A percentile compares a stretch with the other conserved stretches of the same genome.
These are phyloP conservation scores for Pouteria glomerata DNA, from an alignment of 148 eudicot genomes.

Conservation along the genomic window DNA sequence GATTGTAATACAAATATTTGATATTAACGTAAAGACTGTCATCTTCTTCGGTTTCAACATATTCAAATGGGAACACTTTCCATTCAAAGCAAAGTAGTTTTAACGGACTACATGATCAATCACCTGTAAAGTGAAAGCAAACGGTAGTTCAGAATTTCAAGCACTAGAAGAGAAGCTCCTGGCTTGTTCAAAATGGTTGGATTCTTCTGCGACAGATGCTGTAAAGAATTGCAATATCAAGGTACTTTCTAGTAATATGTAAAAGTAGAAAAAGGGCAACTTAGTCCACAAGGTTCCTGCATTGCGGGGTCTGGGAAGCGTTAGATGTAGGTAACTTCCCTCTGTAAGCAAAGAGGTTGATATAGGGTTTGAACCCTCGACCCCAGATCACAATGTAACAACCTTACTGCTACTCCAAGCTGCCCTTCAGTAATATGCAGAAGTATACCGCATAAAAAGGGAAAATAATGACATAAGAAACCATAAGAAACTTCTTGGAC, in stretches of 20 bases:
- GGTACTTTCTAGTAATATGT: neutral
- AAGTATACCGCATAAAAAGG: neutral
- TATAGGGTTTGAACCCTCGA: no score
- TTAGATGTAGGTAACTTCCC: no score
- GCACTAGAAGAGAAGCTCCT: conserved; percentile 76
- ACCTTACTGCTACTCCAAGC: no score
- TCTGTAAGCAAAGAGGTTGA: no score
- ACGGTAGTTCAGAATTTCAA: conserved; percentile 92
- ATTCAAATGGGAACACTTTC: neutral
- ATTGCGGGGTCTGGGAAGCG: no score
- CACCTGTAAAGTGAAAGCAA: conserved; percentile 95
- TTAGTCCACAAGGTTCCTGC: no score
- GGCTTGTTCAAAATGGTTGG: conserved; percentile 80
- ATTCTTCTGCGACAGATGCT: conserved; percentile 86
- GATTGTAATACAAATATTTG: neutral
- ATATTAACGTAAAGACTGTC: neutral
- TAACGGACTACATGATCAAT: conserved; percentile 15
- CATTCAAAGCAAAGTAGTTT: neutral
- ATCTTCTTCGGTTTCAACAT: neutral
- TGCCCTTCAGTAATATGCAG: neutral
- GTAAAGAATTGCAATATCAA: conserved; percentile 15
- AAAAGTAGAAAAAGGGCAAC: no score
- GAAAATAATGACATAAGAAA: neutral
- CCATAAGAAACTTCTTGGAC: neutral
- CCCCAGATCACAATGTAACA: no score